Percentiles rank a stretch among this genome's conserved stretches.
phyloP scores from a whole-genome alignment of 2,329 filamentous ascomycete species.

The Calonectria montana region DNA sequence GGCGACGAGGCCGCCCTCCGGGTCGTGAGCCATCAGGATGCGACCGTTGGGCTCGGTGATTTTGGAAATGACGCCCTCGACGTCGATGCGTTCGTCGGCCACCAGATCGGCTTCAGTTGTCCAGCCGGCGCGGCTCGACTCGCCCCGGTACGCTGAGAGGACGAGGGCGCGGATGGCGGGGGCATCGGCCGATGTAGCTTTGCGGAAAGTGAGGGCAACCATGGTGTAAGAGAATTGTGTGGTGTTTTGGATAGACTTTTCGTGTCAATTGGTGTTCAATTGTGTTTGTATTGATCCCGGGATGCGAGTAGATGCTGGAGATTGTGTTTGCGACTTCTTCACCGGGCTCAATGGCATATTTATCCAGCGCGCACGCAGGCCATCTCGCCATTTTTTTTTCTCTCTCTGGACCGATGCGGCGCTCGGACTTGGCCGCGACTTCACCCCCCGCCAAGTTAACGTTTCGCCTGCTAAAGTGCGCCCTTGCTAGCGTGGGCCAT shows the following conservation, averaged over 20 bases:
- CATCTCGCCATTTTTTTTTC: neutral
- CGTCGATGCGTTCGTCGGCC: slow-evolving; percentile 56
- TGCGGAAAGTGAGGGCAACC: slow-evolving; percentile 47
- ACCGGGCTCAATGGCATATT: neutral
- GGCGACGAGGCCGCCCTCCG: slow-evolving; percentile 45
- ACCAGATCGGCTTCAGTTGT: slow-evolving; percentile 60
- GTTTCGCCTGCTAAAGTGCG: neutral
- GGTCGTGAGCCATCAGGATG: slow-evolving; percentile 52
- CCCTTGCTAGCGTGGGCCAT: neutral
- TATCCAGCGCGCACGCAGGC: neutral
- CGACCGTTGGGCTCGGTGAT: slow-evolving; percentile 51
- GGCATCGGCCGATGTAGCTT: slow-evolving; percentile 48
- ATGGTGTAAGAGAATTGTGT: slow-evolving; percentile 13
- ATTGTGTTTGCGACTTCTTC: neutral
- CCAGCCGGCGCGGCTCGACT: slow-evolving; percentile 55
- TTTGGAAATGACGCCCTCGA: slow-evolving; percentile 49
- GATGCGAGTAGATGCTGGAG: neutral
- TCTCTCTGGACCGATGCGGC: neutral
- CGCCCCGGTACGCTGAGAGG: slow-evolving; percentile 58
- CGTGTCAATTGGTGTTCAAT: neutral
- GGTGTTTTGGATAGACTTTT: neutral
- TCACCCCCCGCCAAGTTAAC: neutral
- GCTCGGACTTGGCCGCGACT: neutral
- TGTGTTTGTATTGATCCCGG: no score
- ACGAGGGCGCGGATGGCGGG: slow-evolving; percentile 52